A percentile compares a stretch with the other conserved stretches of the same genome.
These are phyloP conservation scores for Aspergillus transmontanensis DNA, from an alignment of 2,329 filamentous ascomycete genomes.

Conservation along the genomic window DNA sequence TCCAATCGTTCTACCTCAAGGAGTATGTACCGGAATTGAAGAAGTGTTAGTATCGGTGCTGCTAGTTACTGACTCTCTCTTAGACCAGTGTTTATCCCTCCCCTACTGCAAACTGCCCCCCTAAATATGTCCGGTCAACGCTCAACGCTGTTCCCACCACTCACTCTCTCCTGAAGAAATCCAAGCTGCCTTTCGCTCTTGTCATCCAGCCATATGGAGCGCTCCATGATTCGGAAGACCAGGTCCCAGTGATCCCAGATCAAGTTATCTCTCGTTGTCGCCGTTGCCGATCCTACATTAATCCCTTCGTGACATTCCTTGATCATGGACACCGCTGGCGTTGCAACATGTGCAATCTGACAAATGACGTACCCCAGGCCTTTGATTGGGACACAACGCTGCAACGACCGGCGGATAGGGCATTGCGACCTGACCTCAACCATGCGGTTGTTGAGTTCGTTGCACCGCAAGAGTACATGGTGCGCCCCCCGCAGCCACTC, in stretches of 20 bases:
- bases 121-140: constrained; percentile 94
- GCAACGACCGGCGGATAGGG: constrained; percentile 88
- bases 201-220: constrained; percentile 95
- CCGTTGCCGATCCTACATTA: constrained; percentile 95
- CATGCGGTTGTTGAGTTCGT: constrained; percentile 97
- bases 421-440: constrained; percentile 90
- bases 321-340: constrained; percentile 98
- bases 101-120: constrained; percentile 83
- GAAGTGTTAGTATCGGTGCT: constrained; percentile 36
- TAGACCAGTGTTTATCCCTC: constrained; percentile 90
- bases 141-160: constrained; percentile 92
- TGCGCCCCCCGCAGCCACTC: constrained; percentile 89
- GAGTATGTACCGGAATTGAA: constrained; percentile 63
- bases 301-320: constrained; percentile 93
- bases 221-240: constrained; percentile 89
- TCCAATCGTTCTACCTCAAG: constrained; percentile 84
- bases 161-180: constrained; percentile 92
- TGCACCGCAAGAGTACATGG: constrained; percentile 99
- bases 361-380: constrained; percentile 97
- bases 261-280: constrained; percentile 97
- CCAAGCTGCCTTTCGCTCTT: constrained; percentile 89
- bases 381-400: constrained; percentile 96
- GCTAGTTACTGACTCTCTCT: constrained; percentile 30
- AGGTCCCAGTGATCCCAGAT: constrained; percentile 88
- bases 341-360: constrained; percentile 99